Conservation (phyloP, 1,284 basidiomycete genomes). For the Ceratobasidium sp. region DNA sequence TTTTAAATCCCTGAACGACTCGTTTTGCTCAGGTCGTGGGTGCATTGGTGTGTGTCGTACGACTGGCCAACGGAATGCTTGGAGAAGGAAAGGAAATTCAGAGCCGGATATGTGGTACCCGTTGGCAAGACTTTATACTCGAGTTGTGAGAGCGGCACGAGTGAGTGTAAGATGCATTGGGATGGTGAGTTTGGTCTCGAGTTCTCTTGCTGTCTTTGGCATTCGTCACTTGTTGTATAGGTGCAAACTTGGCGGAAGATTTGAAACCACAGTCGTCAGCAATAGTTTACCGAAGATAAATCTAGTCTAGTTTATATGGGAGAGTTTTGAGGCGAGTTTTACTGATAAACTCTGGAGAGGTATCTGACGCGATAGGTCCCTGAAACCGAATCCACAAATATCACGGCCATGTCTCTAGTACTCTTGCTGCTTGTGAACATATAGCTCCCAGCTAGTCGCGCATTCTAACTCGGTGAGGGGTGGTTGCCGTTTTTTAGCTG, state of each 20-base stretch:
- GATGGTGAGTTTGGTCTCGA: slow-evolving; percentile 4
- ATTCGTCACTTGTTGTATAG: background rate
- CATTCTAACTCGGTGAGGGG: too few relatives aligned
- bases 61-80: slow-evolving; percentile 69
- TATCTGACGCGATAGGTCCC: slow-evolving; percentile 10
- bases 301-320: background rate
- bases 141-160: slow-evolving; percentile 64
- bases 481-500: slow-evolving; percentile 9
- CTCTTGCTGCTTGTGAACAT: slow-evolving; percentile 18
- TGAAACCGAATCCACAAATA: slow-evolving; percentile 29
- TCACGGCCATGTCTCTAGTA: slow-evolving; percentile 18
- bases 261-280: slow-evolving; percentile 13
- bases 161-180: slow-evolving; percentile 14
- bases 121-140: slow-evolving; percentile 71
- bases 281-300: slow-evolving; percentile 27
- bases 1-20: slow-evolving; percentile 54
- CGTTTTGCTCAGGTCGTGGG: background rate
- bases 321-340: background rate
- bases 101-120: slow-evolving; percentile 63
- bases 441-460: background rate
- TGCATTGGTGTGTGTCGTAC: slow-evolving; percentile 58
- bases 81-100: slow-evolving; percentile 66
- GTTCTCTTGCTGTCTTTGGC: background rate
- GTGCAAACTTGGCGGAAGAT: slow-evolving; percentile 15
- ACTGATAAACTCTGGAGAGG: background rate